Percentiles rank a stretch among this genome's conserved stretches.
phyloP scores from a whole-genome alignment of 805 yeast species.

The Starmerella riodocensis region DNA sequence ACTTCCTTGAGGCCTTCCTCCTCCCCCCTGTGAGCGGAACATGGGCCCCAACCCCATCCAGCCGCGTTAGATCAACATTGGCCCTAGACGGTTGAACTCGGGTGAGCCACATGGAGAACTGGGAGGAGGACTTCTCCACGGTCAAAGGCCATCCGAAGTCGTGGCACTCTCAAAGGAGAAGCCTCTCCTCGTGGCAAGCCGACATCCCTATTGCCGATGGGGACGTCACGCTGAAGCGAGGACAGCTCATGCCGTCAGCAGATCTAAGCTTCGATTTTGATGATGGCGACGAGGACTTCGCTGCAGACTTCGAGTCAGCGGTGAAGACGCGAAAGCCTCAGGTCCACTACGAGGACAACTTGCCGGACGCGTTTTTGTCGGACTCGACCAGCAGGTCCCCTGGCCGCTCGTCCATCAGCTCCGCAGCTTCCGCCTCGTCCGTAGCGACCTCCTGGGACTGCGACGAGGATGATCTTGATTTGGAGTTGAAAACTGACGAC shows the following conservation, averaged over 20 bases:
- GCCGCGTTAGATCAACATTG: too few relatives aligned
- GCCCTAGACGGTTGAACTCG: too few relatives aligned
- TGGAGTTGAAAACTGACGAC: slow-evolving; percentile 9
- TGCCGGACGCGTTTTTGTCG: slow-evolving; percentile 13
- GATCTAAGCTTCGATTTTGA: background rate
- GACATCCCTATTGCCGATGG: slow-evolving; percentile 15
- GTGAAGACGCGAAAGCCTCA: background rate
- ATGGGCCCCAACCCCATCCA: too few relatives aligned
- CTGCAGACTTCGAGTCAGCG: slow-evolving; percentile 12
- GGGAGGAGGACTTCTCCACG: slow-evolving; percentile 20
- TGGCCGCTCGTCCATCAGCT: slow-evolving; percentile 18
- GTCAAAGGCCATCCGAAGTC: slow-evolving; percentile 11
- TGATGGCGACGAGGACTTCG: slow-evolving; percentile 17
- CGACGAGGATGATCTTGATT: slow-evolving; percentile 18
- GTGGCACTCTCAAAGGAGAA: background rate
- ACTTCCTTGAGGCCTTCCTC: too few relatives aligned
- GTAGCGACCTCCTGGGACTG: slow-evolving; percentile 18
- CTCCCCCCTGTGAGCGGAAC: too few relatives aligned
- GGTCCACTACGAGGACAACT: background rate
- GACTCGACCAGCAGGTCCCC: slow-evolving; percentile 17
- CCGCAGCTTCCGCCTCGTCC: slow-evolving; percentile 12
- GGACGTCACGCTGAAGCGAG: slow-evolving; percentile 10
- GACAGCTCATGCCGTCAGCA: background rate
- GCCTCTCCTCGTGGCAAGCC: slow-evolving; percentile 13
- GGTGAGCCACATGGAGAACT: slow-evolving; percentile 15